Evolutionary conservation across 495 filamentous ascomycete species (phyloP), one percentile per base, ranked within the genome.

Genomic region (Amphirosellinia nigrospora): DNA sequence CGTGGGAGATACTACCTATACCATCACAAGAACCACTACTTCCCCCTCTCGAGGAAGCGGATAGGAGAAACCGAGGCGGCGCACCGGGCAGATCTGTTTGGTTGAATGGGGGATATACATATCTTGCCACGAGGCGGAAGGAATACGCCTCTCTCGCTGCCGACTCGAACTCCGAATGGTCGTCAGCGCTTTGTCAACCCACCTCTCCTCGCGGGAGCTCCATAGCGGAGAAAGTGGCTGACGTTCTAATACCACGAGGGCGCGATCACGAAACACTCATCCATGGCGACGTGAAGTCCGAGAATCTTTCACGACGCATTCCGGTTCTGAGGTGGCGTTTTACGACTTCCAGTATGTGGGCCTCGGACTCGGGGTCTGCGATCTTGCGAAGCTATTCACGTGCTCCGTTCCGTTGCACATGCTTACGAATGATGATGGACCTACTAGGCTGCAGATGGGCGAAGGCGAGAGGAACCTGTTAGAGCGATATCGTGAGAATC

Each of bases 311-410:
- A 75, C 78, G 2, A 78, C 65, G 1, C 62, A 59, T 7, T 46
- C 68, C 21, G 78, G 79, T 4, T 48, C 73, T n/a, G 69, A 73
- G 16, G 82, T 81, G 21, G 82, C 81, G 16, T 78, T 85, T 63
- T 85, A 81, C 58, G 83, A 86, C 61, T 86, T 85, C 50, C 82
- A 86, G 69, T 85, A 84, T 60, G 77, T 80, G 0, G 83, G 84
- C 2, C 64, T 80, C 5, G 82, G 84, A 15, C 52, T 84, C 0
- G 83, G 83, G 1, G 83, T 79, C 21, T 80, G 81, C 65, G 84
- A 85, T 68, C 71, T 85, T 6, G 82, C 79, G n/a, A 84, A 85
- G 71, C 74, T 85, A 41, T 77, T 85, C 26, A 79, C 78, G 9
- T 79, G 78, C 52, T 79, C 78, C 6, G 74, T 79, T 10, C 78